Evolutionary conservation across 108 stramenopile genomes (phyloP).

Genomic region (Seminavis robusta): DNA sequence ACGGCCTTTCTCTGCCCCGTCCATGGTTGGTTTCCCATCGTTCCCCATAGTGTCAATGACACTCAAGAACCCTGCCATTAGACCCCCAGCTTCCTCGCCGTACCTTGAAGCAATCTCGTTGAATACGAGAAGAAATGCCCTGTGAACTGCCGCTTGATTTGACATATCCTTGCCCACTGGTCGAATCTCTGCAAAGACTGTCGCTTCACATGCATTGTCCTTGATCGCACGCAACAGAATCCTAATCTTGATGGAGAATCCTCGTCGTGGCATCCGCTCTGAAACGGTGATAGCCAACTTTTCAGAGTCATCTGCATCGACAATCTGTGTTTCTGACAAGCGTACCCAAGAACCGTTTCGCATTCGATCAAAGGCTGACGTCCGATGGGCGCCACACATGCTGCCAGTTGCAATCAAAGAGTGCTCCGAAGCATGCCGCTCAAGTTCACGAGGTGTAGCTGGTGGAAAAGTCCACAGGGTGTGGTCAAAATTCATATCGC

Average conservation of each 20-base stretch:
- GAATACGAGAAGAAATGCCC: slow-evolving; percentile 71
- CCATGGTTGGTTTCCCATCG: slow-evolving; percentile 5
- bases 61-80: slow-evolving; percentile 37
- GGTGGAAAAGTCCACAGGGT: slow-evolving; percentile 73
- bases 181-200: slow-evolving; percentile 61
- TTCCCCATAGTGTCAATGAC: slow-evolving; percentile 27
- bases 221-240: slow-evolving; percentile 47
- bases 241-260: slow-evolving; percentile 71
- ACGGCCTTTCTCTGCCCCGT: not conserved
- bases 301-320: slow-evolving; percentile 67
- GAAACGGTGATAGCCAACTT: slow-evolving; percentile 48
- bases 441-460: slow-evolving; percentile 67
- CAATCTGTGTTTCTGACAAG: slow-evolving; percentile 65
- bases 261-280: slow-evolving; percentile 73
- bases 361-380: slow-evolving; percentile 53
- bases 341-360: slow-evolving; percentile 54
- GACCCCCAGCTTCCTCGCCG: slow-evolving; percentile 60
- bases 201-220: slow-evolving; percentile 42
- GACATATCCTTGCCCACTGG: slow-evolving; percentile 83
- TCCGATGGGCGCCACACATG: slow-evolving; percentile 70
- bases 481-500: slow-evolving; percentile 58
- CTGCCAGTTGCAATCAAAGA: slow-evolving; percentile 72
- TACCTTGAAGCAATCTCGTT: slow-evolving; percentile 73
- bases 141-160: slow-evolving; percentile 78
- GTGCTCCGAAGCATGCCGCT: slow-evolving; percentile 62